phyloP scores from a whole-genome alignment of 2,329 filamentous ascomycete species.

The Pseudogymnoascus sp. region DNA sequence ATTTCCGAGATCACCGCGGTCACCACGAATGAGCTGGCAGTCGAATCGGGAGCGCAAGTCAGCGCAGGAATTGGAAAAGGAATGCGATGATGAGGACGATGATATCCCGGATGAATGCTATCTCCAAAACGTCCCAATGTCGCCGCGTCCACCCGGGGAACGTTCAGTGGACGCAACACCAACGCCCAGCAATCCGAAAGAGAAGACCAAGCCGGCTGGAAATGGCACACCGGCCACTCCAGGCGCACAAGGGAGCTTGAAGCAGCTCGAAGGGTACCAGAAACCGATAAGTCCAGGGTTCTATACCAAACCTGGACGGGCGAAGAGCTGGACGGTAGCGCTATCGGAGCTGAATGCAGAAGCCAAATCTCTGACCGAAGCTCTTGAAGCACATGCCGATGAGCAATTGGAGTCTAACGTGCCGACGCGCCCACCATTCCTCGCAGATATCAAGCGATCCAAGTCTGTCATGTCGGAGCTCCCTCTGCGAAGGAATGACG shows the following conservation, averaged over 20 bases:
- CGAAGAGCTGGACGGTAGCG: constrained; percentile 68
- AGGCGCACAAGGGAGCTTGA: constrained; percentile 49
- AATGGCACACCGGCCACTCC: constrained; percentile 55
- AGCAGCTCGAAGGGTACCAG: constrained; percentile 34
- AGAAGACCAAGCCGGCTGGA: constrained; percentile 31
- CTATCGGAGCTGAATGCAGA: constrained; percentile 62
- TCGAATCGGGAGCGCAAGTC: constrained; percentile 57
- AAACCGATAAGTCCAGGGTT: background rate
- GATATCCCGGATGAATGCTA: constrained; percentile 71
- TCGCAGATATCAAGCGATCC: constrained; percentile 38
- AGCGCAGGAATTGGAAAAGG: constrained; percentile 61
- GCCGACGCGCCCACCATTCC: constrained; percentile 21
- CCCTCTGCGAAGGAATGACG: constrained; percentile 51
- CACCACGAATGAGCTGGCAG: constrained; percentile 62
- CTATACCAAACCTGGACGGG: constrained; percentile 33
- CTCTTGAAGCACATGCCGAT: constrained; percentile 69
- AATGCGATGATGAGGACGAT: constrained; percentile 70
- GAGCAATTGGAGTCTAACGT: constrained; percentile 45
- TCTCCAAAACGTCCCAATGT: constrained; percentile 75
- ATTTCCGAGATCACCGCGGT: constrained; percentile 21
- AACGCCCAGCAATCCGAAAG: constrained; percentile 33
- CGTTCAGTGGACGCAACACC: constrained; percentile 44
- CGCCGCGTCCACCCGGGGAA: constrained; percentile 55
- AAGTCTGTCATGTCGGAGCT: constrained; percentile 61
- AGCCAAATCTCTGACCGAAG: constrained; percentile 66